These are phyloP conservation scores for Babesia sp. DNA, from an alignment of 169 alveolate genomes.

Conservation along the genomic window DNA sequence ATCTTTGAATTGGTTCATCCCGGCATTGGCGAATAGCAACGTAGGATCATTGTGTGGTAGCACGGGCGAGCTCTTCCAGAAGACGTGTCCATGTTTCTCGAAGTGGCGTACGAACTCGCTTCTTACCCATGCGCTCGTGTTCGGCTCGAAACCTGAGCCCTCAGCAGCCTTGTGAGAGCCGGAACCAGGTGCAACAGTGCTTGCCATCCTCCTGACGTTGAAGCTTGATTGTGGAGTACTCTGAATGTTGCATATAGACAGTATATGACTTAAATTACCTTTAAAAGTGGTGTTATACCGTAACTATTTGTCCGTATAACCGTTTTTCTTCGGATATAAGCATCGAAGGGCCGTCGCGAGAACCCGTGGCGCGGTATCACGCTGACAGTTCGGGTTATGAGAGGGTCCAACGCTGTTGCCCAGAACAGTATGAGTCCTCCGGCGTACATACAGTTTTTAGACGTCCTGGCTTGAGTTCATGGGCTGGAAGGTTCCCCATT, in stretches of 20 bases:
- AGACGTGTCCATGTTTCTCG: constrained; percentile 68
- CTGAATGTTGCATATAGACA: background rate
- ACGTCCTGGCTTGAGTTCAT: background rate
- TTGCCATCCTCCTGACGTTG: background rate
- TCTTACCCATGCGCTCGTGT: constrained; percentile 55
- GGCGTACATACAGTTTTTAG: constrained; percentile 38
- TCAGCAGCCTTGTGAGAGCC: background rate
- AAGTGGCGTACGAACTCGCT: constrained; percentile 77
- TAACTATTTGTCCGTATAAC: background rate
- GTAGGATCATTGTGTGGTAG: constrained; percentile 91
- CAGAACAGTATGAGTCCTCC: constrained; percentile 5
- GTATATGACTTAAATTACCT: background rate
- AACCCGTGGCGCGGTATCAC: constrained; percentile 20
- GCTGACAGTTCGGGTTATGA: background rate
- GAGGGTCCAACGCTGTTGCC: constrained; percentile 37
- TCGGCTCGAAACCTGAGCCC: constrained; percentile 4
- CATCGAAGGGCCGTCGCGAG: constrained; percentile 8
- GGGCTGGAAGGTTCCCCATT: constrained; percentile 2
- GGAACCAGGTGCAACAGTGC: background rate
- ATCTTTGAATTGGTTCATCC: constrained; percentile 92
- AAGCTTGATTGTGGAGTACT: too few relatives aligned
- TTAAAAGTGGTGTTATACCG: background rate
- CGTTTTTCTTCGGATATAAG: background rate
- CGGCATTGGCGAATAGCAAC: constrained; percentile 91
- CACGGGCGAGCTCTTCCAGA: constrained; percentile 81